Evolutionary conservation across 1,284 basidiomycete genomes (phyloP).

Genomic region (Apiotrichum akiyoshidainum): DNA sequence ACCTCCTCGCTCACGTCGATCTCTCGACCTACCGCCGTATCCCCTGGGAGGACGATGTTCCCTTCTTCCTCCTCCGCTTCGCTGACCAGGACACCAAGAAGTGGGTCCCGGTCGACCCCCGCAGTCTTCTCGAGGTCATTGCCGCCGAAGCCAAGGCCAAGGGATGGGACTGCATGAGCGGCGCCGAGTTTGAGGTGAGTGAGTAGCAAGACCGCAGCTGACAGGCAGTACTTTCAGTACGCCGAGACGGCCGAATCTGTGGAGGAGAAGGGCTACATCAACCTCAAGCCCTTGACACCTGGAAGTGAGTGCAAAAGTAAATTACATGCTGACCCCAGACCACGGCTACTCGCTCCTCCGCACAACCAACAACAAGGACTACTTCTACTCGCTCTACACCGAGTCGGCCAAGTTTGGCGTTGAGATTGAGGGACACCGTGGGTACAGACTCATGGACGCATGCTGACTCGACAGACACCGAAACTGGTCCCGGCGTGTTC

Average conservation of each 20-base stretch:
- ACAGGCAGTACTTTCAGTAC: conserved; percentile 83
- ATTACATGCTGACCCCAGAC: conserved; percentile 56
- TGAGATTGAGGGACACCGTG: conserved; percentile 86
- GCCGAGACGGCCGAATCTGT: conserved; percentile 76
- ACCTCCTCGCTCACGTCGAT: conserved; percentile 79
- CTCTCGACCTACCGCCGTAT: conserved; percentile 79
- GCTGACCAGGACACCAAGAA: conserved; percentile 74
- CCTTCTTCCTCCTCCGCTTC: conserved; percentile 91
- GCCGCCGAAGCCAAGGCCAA: conserved; percentile 52
- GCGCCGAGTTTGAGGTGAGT: conserved; percentile 84
- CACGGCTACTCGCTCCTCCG: conserved; percentile 88
- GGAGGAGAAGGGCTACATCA: conserved; percentile 71
- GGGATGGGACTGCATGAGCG: conserved; percentile 67
- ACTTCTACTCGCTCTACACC: conserved; percentile 86
- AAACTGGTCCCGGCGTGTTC: conserved; percentile 86
- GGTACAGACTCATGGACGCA: conserved; percentile 39
- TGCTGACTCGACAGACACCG: conserved; percentile 65
- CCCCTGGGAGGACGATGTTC: conserved; percentile 87
- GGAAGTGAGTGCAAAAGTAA: conserved; percentile 65
- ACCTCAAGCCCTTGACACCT: conserved; percentile 75
- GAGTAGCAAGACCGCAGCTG: neutral
- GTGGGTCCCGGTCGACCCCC: conserved; percentile 76
- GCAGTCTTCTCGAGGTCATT: conserved; percentile 69
- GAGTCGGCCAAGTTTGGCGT: conserved; percentile 70
- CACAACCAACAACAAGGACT: conserved; percentile 80